These are phyloP conservation scores for Dictyostelium intermedium DNA, from an alignment of 78 protist genomes.

Conservation along the genomic window DNA sequence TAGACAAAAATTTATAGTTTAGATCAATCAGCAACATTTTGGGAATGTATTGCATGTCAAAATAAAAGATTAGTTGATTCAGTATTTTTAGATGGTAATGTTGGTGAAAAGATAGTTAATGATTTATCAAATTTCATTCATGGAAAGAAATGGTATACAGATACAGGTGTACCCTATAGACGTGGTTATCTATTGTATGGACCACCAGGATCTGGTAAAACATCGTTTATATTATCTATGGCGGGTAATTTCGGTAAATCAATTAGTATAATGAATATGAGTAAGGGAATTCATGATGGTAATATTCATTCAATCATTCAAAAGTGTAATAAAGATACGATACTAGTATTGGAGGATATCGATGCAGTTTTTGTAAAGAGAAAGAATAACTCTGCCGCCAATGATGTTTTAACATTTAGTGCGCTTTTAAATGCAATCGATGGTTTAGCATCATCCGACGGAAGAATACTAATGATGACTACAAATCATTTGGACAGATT, in stretches of 20 bases:
- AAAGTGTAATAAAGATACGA: slow-evolving; percentile 62
- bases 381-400: not conserved
- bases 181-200: slow-evolving; percentile 86
- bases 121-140: slow-evolving; percentile 68
- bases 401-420: slow-evolving; percentile 34
- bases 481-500: slow-evolving; percentile 88
- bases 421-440: slow-evolving; percentile 89
- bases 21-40: slow-evolving; percentile 10
- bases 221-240: slow-evolving; percentile 56
- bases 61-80: slow-evolving; percentile 64
- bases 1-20: slow-evolving; percentile 58
- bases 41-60: slow-evolving; percentile 72
- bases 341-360: slow-evolving; percentile 87
- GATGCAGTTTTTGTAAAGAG: slow-evolving; percentile 81
- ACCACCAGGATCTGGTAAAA: slow-evolving; percentile 89
- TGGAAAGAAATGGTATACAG: slow-evolving; percentile 71
- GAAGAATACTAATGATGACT: slow-evolving; percentile 90
- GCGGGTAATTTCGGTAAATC: slow-evolving; percentile 62
- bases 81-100: slow-evolving; percentile 55
- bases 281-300: slow-evolving; percentile 58
- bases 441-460: slow-evolving; percentile 86
- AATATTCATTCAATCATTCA: slow-evolving; percentile 71
- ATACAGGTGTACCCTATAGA: slow-evolving; percentile 83
- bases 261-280: slow-evolving; percentile 59
- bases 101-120: not conserved